Percentiles rank a stretch among this genome's conserved stretches.
phyloP scores from a whole-genome alignment of 1,284 basidiomycete genomes.

The Mycosarcoma maydis region DNA sequence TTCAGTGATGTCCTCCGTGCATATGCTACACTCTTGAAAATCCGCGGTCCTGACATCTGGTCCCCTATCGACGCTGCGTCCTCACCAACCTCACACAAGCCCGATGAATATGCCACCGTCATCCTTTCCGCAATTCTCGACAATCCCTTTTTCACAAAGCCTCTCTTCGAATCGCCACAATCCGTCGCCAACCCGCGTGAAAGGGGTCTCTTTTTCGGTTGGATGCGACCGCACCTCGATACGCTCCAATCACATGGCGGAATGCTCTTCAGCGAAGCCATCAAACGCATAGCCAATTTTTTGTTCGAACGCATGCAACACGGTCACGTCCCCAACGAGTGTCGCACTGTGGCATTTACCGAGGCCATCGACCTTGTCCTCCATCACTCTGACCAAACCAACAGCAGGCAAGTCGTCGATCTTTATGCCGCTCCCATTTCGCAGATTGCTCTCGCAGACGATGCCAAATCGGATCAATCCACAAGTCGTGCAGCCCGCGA shows the following conservation, averaged over 20 bases:
- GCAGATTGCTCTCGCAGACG: slow-evolving; percentile 34
- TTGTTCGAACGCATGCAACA: slow-evolving; percentile 61
- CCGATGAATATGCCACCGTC: slow-evolving; percentile 49
- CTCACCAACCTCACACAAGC: not conserved
- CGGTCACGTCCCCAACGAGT: slow-evolving; percentile 42
- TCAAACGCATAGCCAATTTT: slow-evolving; percentile 59
- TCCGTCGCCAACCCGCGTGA: slow-evolving; percentile 33
- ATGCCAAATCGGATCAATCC: slow-evolving; percentile 17
- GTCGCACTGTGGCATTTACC: slow-evolving; percentile 35
- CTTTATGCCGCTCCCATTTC: slow-evolving; percentile 54
- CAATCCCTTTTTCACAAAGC: slow-evolving; percentile 40
- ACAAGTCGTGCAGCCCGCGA: slow-evolving; percentile 36
- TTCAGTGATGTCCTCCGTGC: slow-evolving; percentile 45
- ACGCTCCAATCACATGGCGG: slow-evolving; percentile 29
- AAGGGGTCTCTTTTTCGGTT: slow-evolving; percentile 36
- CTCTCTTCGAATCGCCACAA: slow-evolving; percentile 30
- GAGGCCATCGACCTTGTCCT: slow-evolving; percentile 39
- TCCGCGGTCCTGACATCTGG: slow-evolving; percentile 44
- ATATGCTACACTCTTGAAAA: slow-evolving; percentile 34
- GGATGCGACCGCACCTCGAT: slow-evolving; percentile 46
- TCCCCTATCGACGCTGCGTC: not conserved
- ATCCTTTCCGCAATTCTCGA: slow-evolving; percentile 56
- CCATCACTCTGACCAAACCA: slow-evolving; percentile 38
- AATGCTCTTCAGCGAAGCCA: slow-evolving; percentile 45
- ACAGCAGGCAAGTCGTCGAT: slow-evolving; percentile 46